phyloP scores from a whole-genome alignment of 202 grass and related monocot species.

The Zizania palustris region DNA sequence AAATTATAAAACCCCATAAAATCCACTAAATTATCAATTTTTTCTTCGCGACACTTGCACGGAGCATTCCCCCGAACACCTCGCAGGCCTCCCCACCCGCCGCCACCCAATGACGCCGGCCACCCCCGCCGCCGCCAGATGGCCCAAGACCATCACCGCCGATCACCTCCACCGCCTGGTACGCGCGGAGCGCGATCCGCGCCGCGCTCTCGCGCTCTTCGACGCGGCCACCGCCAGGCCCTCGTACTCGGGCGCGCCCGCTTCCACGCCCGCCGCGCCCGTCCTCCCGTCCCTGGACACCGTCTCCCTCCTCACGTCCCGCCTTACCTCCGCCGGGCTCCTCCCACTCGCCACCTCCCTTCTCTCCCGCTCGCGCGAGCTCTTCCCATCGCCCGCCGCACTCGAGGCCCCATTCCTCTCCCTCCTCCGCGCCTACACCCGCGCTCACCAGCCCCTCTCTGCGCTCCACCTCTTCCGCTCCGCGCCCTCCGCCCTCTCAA shows the following conservation, averaged over 20 bases:
- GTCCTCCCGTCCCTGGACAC: slow-evolving; percentile 48
- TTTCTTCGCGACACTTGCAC: too few species aligned
- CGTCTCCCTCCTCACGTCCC: slow-evolving; percentile 64
- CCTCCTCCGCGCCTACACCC: slow-evolving; percentile 73
- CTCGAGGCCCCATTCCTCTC: slow-evolving; percentile 63
- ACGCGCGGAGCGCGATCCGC: slow-evolving; percentile 55
- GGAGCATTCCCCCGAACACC: too few species aligned
- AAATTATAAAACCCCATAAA: too few species aligned
- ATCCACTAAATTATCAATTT: too few species aligned
- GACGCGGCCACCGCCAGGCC: slow-evolving; percentile 60
- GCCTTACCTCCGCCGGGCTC: slow-evolving; percentile 58
- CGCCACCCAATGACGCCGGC: slow-evolving; percentile 35
- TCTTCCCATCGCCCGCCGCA: slow-evolving; percentile 49
- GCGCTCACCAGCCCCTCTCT: slow-evolving; percentile 62
- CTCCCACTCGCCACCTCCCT: slow-evolving; percentile 72
- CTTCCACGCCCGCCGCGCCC: background rate
- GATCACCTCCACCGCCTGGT: slow-evolving; percentile 69
- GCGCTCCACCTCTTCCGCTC: slow-evolving; percentile 78
- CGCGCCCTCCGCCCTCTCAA: slow-evolving; percentile 54
- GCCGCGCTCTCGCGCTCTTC: slow-evolving; percentile 74
- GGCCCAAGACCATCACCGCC: slow-evolving; percentile 64
- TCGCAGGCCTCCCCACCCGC: background rate
- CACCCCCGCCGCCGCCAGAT: slow-evolving; percentile 42
- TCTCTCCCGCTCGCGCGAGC: slow-evolving; percentile 53
- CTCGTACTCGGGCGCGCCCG: slow-evolving; percentile 20